phyloP scores from a whole-genome alignment of 1,284 basidiomycete species.

The Sporisorium scitamineum region DNA sequence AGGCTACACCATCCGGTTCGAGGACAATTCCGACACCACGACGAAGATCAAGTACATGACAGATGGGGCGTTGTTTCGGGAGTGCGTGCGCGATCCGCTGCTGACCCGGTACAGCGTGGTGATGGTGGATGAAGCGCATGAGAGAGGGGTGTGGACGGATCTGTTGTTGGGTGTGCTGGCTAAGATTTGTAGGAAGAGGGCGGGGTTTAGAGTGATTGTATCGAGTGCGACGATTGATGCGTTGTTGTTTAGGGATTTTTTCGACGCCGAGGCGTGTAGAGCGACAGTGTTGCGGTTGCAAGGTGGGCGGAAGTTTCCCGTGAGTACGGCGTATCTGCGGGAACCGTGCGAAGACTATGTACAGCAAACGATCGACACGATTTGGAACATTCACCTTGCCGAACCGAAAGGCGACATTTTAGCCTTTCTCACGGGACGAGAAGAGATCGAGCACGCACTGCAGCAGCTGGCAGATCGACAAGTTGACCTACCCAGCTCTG shows the following conservation, averaged over 20 bases:
- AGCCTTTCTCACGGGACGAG: constrained; percentile 70
- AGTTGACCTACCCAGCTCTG: constrained; percentile 75
- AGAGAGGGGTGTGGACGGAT: constrained; percentile 70
- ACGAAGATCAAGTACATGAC: constrained; percentile 69
- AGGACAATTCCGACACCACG: constrained; percentile 63
- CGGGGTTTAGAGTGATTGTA: constrained; percentile 87
- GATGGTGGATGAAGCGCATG: constrained; percentile 71
- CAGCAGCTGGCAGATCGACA: constrained; percentile 83
- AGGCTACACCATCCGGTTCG: constrained; percentile 71
- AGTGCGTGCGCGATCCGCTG: constrained; percentile 61
- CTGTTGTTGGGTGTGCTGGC: constrained; percentile 70
- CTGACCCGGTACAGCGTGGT: constrained; percentile 67
- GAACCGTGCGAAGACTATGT: constrained; percentile 69
- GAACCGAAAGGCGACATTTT: constrained; percentile 72
- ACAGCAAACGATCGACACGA: constrained; percentile 67
- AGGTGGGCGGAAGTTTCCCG: constrained; percentile 69
- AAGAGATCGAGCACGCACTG: constrained; percentile 78
- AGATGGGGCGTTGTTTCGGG: constrained; percentile 60
- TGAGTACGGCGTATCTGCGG: constrained; percentile 69
- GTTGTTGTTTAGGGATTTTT: constrained; percentile 86
- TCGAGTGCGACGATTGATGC: constrained; percentile 97
- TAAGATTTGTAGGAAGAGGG: constrained; percentile 84
- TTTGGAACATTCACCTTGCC: constrained; percentile 73
- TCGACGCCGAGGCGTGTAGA: constrained; percentile 70
- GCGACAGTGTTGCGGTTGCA: constrained; percentile 69